phyloP scores from a whole-genome alignment of 148 eudicot genomes.

The Amaranthus palmeri region DNA sequence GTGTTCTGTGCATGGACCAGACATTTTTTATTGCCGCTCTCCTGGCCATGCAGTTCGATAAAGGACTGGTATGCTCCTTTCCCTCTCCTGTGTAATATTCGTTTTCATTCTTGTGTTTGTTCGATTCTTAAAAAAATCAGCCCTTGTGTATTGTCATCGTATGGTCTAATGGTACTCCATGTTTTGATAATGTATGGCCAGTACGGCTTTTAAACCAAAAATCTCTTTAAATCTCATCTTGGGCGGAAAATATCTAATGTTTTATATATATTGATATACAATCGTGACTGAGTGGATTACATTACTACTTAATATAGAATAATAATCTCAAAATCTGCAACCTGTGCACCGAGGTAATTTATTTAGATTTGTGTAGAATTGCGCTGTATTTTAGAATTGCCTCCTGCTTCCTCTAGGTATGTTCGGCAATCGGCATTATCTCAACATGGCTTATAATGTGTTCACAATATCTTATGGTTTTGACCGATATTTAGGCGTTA shows the following conservation, averaged over 20 bases:
- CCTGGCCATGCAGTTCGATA: conserved; percentile 93
- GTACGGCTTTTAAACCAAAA: no score
- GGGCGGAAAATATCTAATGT: no score
- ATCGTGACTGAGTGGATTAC: not conserved
- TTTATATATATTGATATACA: not conserved
- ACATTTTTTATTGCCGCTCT: conserved; percentile 97
- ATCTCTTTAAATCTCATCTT: no score
- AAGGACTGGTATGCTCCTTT: conserved; percentile 64
- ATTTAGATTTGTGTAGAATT: not conserved
- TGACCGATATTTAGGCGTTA: no score
- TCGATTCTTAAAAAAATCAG: not conserved
- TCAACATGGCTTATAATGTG: not conserved
- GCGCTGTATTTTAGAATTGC: not conserved
- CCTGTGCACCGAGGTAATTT: not conserved
- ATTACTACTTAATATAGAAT: not conserved
- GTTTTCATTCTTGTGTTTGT: not conserved
- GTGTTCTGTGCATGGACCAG: conserved; percentile 37
- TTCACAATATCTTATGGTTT: no score
- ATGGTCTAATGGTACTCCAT: conserved; percentile 6
- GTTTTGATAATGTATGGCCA: not conserved
- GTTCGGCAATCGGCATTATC: not conserved
- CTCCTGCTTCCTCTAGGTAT: not conserved
- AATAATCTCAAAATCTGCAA: not conserved
- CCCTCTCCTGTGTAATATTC: conserved; percentile 12
- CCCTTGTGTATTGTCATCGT: not conserved